Evolutionary conservation across 768 basidiomycete species (phyloP).

Genomic region (Lactarius sp.): DNA sequence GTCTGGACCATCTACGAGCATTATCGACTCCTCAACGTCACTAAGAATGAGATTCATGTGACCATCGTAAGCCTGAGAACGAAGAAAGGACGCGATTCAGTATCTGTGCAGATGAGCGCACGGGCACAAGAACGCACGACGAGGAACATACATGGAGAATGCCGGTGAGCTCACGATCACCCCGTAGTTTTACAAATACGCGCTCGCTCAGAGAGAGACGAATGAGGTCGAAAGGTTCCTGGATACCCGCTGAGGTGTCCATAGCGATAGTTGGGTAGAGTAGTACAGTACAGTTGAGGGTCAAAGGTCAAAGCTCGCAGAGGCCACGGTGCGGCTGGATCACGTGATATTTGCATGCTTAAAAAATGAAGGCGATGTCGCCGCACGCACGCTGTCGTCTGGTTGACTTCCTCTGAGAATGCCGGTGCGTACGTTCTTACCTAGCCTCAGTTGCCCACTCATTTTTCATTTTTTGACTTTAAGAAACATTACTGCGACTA

Average conservation of each 20-base stretch:
- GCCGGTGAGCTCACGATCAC: slow-evolving; percentile 88
- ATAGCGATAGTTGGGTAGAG: slow-evolving; percentile 34
- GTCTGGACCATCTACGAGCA: slow-evolving; percentile 87
- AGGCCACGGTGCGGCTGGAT: not conserved
- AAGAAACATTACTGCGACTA: slow-evolving; percentile 95
- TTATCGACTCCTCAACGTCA: slow-evolving; percentile 96
- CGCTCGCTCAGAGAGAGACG: slow-evolving; percentile 94
- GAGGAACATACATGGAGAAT: slow-evolving; percentile 74
- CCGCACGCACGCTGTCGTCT: not conserved
- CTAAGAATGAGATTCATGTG: slow-evolving; percentile 99
- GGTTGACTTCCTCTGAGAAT: slow-evolving; percentile 33
- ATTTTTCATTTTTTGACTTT: slow-evolving; percentile 16
- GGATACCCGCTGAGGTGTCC: slow-evolving; percentile 74
- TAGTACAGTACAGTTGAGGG: not conserved
- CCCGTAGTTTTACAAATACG: slow-evolving; percentile 95
- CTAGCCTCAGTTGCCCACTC: not conserved
- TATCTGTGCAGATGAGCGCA: slow-evolving; percentile 8
- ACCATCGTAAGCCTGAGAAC: slow-evolving; percentile 90
- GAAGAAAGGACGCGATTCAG: slow-evolving; percentile 21
- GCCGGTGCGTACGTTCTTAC: slow-evolving; percentile 50
- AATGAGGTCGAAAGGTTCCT: slow-evolving; percentile 97
- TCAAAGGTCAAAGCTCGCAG: not conserved
- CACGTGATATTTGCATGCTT: slow-evolving; percentile 19
- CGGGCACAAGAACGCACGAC: slow-evolving; percentile 14
- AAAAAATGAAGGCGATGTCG: not conserved